Percentiles rank a stretch among this genome's conserved stretches.
Evolutionary conservation across 371 early-diverging fungal genomes (phyloP).

Genomic region (Capniomyces stellatus): DNA sequence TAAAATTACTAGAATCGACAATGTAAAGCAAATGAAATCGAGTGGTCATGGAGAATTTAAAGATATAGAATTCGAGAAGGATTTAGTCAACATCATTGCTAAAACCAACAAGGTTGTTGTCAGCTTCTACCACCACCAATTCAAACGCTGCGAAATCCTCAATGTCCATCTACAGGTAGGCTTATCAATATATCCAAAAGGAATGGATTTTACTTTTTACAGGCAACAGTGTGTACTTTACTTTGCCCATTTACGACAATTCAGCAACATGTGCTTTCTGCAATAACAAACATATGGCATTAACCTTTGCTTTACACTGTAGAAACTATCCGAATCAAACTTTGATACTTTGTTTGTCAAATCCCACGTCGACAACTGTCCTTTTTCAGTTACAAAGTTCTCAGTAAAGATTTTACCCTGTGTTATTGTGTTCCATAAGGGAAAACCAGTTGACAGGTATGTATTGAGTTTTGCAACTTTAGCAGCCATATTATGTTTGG

Average conservation of each 20-base stretch:
- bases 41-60: conserved; percentile 62
- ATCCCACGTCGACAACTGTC: conserved; percentile 69
- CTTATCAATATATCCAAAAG: no score
- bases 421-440: conserved; percentile 62
- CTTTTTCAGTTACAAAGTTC: conserved; percentile 81
- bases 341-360: conserved; percentile 71
- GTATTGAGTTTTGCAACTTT: conserved; percentile 15
- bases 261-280: no score
- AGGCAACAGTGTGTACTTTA: no score
- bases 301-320: no score
- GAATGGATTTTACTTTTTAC: no score
- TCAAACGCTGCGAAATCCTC: conserved; percentile 83
- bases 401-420: conserved; percentile 79
- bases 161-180: conserved; percentile 76
- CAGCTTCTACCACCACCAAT: conserved; percentile 83
- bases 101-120: conserved; percentile 42
- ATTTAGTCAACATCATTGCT: conserved; percentile 66
- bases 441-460: conserved; percentile 47
- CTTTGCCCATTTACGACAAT: no score
- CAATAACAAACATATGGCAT: no score
- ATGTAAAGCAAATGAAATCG: conserved; percentile 40
- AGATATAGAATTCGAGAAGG: conserved; percentile 66
- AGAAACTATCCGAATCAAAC: conserved; percentile 55
- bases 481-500: conserved; percentile 6
- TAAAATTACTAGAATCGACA: conserved; percentile 26